A percentile compares a stretch with the other conserved stretches of the same genome.
Evolutionary conservation across 2,329 filamentous ascomycete species (phyloP).

Genomic region (Diaporthe velutina): DNA sequence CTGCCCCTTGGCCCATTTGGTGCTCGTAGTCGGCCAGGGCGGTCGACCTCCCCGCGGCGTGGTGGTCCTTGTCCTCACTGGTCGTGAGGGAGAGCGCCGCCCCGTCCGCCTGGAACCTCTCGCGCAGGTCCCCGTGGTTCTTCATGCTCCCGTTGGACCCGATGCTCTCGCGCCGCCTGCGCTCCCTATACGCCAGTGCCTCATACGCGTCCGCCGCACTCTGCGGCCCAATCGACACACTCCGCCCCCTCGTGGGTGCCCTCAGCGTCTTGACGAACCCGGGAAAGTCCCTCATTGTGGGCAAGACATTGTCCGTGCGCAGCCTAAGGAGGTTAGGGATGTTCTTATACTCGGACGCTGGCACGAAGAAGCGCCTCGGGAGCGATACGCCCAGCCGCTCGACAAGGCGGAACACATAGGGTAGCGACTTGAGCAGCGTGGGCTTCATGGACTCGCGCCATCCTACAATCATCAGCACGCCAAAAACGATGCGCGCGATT

Average conservation of each 20-base stretch:
- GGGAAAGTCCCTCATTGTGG: constrained; percentile 88
- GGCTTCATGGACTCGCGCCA: constrained; percentile 96
- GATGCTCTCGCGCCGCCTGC: constrained; percentile 67
- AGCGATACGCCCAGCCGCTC: constrained; percentile 84
- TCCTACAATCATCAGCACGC: constrained; percentile 85
- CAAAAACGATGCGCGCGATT: constrained; percentile 78
- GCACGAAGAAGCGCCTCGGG: constrained; percentile 90
- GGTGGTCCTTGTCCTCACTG: constrained; percentile 60
- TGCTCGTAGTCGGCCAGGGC: constrained; percentile 75
- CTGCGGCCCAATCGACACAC: constrained; percentile 92
- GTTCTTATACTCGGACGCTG: constrained; percentile 89
- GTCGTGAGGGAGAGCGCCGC: constrained; percentile 42
- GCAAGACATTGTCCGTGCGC: constrained; percentile 85
- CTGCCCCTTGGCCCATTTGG: constrained; percentile 76
- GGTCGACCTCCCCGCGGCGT: constrained; percentile 43
- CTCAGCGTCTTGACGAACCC: constrained; percentile 85
- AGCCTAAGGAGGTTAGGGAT: constrained; percentile 80
- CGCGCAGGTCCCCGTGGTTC: constrained; percentile 56
- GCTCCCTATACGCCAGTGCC: constrained; percentile 89
- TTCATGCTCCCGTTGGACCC: constrained; percentile 63
- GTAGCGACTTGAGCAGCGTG: constrained; percentile 79
- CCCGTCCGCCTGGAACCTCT: constrained; percentile 46
- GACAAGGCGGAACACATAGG: constrained; percentile 88
- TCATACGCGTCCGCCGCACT: constrained; percentile 97
- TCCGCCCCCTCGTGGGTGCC: constrained; percentile 80